phyloP scores from a whole-genome alignment of 106 monocot genomes.

The Narthecium ossifragum region DNA sequence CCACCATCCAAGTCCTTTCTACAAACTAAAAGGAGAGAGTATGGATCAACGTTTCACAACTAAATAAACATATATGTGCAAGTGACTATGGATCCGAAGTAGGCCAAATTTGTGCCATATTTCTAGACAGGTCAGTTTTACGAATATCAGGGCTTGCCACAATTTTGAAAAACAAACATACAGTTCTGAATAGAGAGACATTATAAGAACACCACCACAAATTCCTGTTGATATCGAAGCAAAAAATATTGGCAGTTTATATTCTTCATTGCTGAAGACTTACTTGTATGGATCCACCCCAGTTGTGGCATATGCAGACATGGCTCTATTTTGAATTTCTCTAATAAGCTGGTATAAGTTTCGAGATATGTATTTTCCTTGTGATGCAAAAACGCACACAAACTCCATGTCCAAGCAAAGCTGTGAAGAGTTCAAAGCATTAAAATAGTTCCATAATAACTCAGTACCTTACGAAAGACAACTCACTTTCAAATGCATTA shows the following conservation, averaged over 20 bases:
- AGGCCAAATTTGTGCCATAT: background rate
- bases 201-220: background rate
- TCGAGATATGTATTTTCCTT: conserved; percentile 78
- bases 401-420: conserved; percentile 99
- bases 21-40: background rate
- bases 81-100: background rate
- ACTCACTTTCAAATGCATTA: conserved; percentile 11
- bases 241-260: no score
- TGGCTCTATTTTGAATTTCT: conserved; percentile 80
- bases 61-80: no score
- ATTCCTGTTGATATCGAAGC: background rate
- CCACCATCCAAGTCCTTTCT: no score
- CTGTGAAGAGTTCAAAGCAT: conserved; percentile 31
- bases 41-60: background rate
- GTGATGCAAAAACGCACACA: conserved; percentile 67
- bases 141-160: background rate
- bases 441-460: conserved; percentile 2
- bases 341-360: conserved; percentile 72
- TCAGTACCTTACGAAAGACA: background rate
- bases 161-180: background rate
- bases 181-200: background rate
- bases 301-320: conserved; percentile 73
- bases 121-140: background rate
- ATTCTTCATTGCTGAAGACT: background rate
- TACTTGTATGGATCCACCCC: conserved; percentile 86